Base-by-base conservation (phyloP, 1,284 basidiomycete genomes). In the Puccinia hordei region DNA sequence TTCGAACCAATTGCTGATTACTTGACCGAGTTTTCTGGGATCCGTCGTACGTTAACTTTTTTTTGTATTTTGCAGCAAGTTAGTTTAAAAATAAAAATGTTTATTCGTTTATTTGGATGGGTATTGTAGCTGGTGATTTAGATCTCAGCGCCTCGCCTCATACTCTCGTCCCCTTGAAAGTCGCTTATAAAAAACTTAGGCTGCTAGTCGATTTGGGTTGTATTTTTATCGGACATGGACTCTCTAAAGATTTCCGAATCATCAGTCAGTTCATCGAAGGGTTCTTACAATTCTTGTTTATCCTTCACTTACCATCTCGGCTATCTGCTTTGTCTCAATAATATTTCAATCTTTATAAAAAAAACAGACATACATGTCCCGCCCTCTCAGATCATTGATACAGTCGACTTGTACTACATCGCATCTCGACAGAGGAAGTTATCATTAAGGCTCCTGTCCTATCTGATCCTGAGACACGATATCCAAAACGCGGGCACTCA, bases 241-340 rank as follows among this genome's bases (percentile, higher is more conserved):
- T 99, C n/a, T 92, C 93, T n/a, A 98, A 98, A 85, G 97, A 99
- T 86, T 98, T 99, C 87, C 90, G 97, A 15, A 99, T 97, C 81
- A 98, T 99, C 87, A 99, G 94, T 95, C 83, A 84, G 93, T 87
- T 35, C 6, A 46, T 13, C 51, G 35, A 30, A 71, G 5, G 27
- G 15, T 33, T 12, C 55, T n/a, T 65, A 49, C 53, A 73, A 81
- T 15, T 41, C 57, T 24, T 61, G 12, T 74, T 59, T 33, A 33
- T 44, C 27, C 74, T 44, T 66, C 68, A 17, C n/a, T 80, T 66
- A 27, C 30, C 38, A 10, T 68, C 61, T n/a, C 30, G 27, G 57
- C 24, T 24, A 0, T 41, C 6, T 44, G 44, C 53, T 30, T 81
- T 27, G 24, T 66, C 44, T 66, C 65, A 66, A 44, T n/a, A n/a